Evolutionary conservation across 2,329 filamentous ascomycete genomes (phyloP).

Genomic region (Echinosphaeria canescens): DNA sequence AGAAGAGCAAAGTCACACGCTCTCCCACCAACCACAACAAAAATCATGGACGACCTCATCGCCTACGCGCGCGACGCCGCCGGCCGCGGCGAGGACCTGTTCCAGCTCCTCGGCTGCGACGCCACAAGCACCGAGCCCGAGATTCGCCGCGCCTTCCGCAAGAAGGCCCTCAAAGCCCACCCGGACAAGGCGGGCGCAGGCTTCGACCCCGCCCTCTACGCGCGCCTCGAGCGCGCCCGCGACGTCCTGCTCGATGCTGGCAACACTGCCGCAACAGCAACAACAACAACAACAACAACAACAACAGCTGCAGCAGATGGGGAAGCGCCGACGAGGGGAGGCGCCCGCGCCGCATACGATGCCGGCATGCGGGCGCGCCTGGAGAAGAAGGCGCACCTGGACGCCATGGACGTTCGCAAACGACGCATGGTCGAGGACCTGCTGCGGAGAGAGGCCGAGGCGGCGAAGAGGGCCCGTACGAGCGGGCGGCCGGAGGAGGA

Average conservation of each 20-base stretch:
- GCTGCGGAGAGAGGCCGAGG: slow-evolving; percentile 23
- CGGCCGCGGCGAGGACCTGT: slow-evolving; percentile 48
- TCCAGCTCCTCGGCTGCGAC: slow-evolving; percentile 49
- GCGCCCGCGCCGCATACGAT: slow-evolving; percentile 63
- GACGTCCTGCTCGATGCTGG: slow-evolving; percentile 56
- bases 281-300: no score
- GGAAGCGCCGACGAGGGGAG: no score
- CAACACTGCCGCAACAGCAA: no score
- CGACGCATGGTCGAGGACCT: slow-evolving; percentile 71
- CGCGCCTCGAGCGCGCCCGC: slow-evolving; percentile 67
- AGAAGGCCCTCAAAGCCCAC: slow-evolving; percentile 65
- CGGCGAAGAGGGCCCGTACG: slow-evolving; percentile 37
- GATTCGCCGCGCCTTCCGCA: slow-evolving; percentile 66
- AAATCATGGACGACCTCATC: slow-evolving; percentile 19
- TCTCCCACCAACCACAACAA: neutral
- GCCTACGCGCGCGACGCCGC: slow-evolving; percentile 35
- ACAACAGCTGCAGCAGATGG: no score
- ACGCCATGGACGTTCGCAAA: slow-evolving; percentile 50
- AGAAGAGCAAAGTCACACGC: no score
- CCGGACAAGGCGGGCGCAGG: slow-evolving; percentile 69
- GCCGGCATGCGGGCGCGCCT: slow-evolving; percentile 48
- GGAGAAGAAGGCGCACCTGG: slow-evolving; percentile 47
- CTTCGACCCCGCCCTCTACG: slow-evolving; percentile 65
- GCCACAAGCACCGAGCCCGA: slow-evolving; percentile 44
- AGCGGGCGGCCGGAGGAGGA: slow-evolving; percentile 7